Percentiles rank a stretch among this genome's conserved stretches.
phyloP scores from a whole-genome alignment of 352 stramenopile species.

The Globisporangium alternatum region DNA sequence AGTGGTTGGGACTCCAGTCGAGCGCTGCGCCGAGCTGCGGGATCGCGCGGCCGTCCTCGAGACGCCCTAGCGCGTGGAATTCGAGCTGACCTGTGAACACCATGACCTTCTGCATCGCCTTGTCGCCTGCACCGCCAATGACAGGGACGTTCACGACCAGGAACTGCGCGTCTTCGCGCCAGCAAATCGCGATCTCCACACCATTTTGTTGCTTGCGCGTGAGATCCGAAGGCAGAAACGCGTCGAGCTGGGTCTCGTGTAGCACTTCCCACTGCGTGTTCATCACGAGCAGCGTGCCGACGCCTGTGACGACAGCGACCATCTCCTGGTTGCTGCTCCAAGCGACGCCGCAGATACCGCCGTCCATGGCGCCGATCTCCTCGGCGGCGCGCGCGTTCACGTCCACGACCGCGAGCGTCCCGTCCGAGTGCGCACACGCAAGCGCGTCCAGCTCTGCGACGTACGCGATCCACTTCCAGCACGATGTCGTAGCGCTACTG shows the following conservation, averaged over 20 bases:
- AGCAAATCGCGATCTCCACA: constrained; percentile 36
- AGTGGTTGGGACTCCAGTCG: constrained; percentile 76
- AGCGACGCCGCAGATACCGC: constrained; percentile 52
- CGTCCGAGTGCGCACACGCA: constrained; percentile 49
- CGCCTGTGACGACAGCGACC: constrained; percentile 58
- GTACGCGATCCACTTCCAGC: constrained; percentile 67
- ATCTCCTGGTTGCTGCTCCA: constrained; percentile 76
- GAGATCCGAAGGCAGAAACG: constrained; percentile 26
- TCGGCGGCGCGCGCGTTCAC: constrained; percentile 42
- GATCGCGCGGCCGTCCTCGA: constrained; percentile 69
- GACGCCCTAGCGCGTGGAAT: constrained; percentile 57
- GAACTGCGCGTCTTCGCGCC: constrained; percentile 73
- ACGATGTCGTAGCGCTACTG: neutral
- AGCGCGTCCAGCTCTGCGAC: constrained; percentile 56
- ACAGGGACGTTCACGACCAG: constrained; percentile 57
- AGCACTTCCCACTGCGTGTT: constrained; percentile 79
- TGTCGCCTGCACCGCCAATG: neutral
- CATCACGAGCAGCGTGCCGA: constrained; percentile 65
- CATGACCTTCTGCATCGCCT: constrained; percentile 38
- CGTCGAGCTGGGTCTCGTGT: constrained; percentile 52
- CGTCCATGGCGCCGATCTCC: constrained; percentile 66
- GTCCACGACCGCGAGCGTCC: constrained; percentile 51
- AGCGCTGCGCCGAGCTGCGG: constrained; percentile 36
- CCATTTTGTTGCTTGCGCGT: neutral
- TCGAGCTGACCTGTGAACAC: constrained; percentile 58